Evolutionary conservation across 495 filamentous ascomycete species (phyloP).

Genomic region (Filosporella fistucella): DNA sequence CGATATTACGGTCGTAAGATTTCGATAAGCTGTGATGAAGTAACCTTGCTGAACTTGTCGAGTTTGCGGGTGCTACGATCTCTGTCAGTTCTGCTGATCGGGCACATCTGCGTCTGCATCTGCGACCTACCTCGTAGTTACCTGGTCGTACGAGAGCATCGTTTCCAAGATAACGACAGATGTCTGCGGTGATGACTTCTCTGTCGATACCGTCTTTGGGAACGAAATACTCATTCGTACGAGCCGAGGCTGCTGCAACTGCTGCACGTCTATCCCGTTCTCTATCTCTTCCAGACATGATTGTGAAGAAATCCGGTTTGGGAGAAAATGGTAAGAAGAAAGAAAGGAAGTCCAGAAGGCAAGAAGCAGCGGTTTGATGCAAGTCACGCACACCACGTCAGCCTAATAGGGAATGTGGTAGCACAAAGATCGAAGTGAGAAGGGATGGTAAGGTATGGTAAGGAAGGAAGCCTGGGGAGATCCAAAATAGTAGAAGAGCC

Average conservation of each 20-base stretch:
- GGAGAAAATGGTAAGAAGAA: conserved; percentile 25
- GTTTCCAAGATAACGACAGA: conserved; percentile 88
- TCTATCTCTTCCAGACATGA: conserved; percentile 22
- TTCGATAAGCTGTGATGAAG: conserved; percentile 84
- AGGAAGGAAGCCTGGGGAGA: conserved; percentile 16
- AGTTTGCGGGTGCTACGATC: conserved; percentile 15
- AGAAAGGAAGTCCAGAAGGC: conserved; percentile 25
- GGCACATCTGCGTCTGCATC: background rate
- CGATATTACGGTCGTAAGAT: conserved; percentile 72
- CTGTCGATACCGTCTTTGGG: conserved; percentile 86
- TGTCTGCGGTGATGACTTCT: conserved; percentile 92
- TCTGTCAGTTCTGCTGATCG: conserved; percentile 2
- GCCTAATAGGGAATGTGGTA: conserved; percentile 19
- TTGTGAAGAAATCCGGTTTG: conserved; percentile 12
- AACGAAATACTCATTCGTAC: conserved; percentile 82
- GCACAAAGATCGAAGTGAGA: conserved; percentile 16
- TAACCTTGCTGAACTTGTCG: conserved; percentile 66
- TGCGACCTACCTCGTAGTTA: conserved; percentile 64
- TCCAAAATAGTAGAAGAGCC: conserved; percentile 12
- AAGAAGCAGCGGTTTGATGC: conserved; percentile 14
- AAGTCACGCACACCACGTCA: conserved; percentile 25
- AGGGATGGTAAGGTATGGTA: conserved; percentile 22
- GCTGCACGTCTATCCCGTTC: conserved; percentile 40
- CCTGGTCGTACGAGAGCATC: conserved; percentile 88
- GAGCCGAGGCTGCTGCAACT: conserved; percentile 34